These are phyloP conservation scores for Cladophialophora exuberans DNA, from an alignment of 2,329 filamentous ascomycete species.

Conservation along the genomic window DNA sequence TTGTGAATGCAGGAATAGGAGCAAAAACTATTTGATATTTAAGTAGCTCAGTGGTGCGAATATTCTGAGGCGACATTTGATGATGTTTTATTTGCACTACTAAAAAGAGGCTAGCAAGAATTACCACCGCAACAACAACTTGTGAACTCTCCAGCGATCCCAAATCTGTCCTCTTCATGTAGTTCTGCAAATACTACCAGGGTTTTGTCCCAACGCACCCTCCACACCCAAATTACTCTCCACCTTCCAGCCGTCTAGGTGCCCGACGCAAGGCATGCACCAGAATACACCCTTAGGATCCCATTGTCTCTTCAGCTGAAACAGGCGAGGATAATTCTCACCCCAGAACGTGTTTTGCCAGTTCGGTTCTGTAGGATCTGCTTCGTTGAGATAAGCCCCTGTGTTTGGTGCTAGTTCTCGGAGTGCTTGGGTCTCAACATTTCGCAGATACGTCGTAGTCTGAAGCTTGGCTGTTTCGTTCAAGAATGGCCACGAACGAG, in stretches of 20 bases:
- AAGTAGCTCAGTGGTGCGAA: too few relatives aligned
- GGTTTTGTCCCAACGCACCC: slow-evolving; percentile 21
- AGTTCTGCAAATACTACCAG: slow-evolving; percentile 23
- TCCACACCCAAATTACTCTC: slow-evolving; percentile 19
- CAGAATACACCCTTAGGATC: slow-evolving; percentile 37
- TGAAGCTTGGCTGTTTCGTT: slow-evolving; percentile 24
- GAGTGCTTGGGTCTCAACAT: slow-evolving; percentile 31
- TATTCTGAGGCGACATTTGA: too few relatives aligned
- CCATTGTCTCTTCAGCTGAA: slow-evolving; percentile 38
- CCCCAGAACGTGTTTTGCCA: slow-evolving; percentile 48
- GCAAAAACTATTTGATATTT: not conserved
- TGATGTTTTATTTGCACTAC: too few relatives aligned
- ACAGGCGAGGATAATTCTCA: slow-evolving; percentile 37
- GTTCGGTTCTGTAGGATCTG: slow-evolving; percentile 44
- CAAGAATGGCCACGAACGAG: slow-evolving; percentile 23
- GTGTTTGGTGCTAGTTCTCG: slow-evolving; percentile 34
- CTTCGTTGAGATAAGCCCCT: slow-evolving; percentile 39
- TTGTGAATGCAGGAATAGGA: too few relatives aligned
- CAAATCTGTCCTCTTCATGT: too few relatives aligned
- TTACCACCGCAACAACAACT: too few relatives aligned
- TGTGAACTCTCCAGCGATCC: too few relatives aligned
- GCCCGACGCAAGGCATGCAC: slow-evolving; percentile 36
- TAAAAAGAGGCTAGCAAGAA: not conserved
- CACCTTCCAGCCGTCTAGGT: slow-evolving; percentile 33
- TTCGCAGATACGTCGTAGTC: slow-evolving; percentile 21